A percentile compares a stretch with the other conserved stretches of the same genome.
phyloP scores from a whole-genome alignment of 495 filamentous ascomycete species.

The Penicillium robsamsonii region DNA sequence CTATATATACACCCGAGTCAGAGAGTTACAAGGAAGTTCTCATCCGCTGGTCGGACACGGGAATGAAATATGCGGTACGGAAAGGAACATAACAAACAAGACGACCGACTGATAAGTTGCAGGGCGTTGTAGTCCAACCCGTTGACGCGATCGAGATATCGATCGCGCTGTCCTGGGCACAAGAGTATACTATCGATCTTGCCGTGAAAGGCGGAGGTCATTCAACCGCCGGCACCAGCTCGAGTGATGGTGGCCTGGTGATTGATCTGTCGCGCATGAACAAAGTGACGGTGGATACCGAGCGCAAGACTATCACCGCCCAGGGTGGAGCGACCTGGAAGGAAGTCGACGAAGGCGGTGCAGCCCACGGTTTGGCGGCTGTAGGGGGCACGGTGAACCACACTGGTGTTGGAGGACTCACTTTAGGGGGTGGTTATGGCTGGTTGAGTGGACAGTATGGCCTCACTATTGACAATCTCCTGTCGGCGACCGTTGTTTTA shows the following conservation, averaged over 20 bases:
- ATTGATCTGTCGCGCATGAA: constrained; percentile 56
- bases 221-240: constrained; percentile 48
- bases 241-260: constrained; percentile 48
- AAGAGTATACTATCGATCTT: constrained; percentile 43
- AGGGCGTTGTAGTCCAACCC: constrained; percentile 45
- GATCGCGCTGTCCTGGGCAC: constrained; percentile 42
- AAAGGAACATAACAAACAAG: neutral
- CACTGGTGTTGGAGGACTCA: constrained; percentile 58
- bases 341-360: constrained; percentile 54
- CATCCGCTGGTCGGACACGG: constrained; percentile 38
- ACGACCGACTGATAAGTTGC: neutral
- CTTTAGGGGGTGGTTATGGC: constrained; percentile 58
- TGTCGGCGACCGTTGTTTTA: constrained; percentile 48
- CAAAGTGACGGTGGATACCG: constrained; percentile 44
- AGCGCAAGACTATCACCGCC: constrained; percentile 43
- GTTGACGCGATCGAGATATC: constrained; percentile 37
- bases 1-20: constrained; percentile 29
- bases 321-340: constrained; percentile 56
- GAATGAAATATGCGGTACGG: constrained; percentile 36
- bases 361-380: constrained; percentile 48
- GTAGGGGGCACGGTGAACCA: constrained; percentile 62
- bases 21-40: constrained; percentile 32
- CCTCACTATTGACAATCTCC: constrained; percentile 52
- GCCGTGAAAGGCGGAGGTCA: constrained; percentile 56
- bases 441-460: constrained; percentile 50